These are phyloP conservation scores for Penicillium atrosanguineum DNA, from an alignment of 495 filamentous ascomycete genomes.

Conservation along the genomic window DNA sequence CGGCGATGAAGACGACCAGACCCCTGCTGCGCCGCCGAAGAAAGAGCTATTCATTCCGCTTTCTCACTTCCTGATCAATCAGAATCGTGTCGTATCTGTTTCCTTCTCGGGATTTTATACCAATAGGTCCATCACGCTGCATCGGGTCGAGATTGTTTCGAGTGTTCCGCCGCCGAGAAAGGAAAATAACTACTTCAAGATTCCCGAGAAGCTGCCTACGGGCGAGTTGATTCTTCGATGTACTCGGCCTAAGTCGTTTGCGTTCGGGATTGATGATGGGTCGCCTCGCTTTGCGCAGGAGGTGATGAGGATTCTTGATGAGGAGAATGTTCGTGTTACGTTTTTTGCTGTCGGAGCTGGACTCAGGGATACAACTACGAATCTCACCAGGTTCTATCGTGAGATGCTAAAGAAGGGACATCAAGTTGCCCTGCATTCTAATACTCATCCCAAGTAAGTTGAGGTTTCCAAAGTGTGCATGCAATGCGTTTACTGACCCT, in stretches of 20 bases:
- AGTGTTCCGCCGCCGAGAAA: conserved; percentile 38
- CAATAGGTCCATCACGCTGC: conserved; percentile 48
- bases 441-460: conserved; percentile 64
- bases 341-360: conserved; percentile 76
- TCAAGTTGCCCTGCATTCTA: conserved; percentile 73
- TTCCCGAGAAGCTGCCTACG: conserved; percentile 61
- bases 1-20: not conserved
- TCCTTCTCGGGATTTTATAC: conserved; percentile 69
- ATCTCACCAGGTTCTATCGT: conserved; percentile 61
- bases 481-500: conserved; percentile 2
- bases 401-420: conserved; percentile 66
- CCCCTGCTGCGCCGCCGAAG: conserved; percentile 6
- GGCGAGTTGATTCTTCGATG: conserved; percentile 63
- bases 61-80: conserved; percentile 68
- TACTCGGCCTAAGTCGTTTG: conserved; percentile 70
- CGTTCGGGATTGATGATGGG: conserved; percentile 81
- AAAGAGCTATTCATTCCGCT: conserved; percentile 72
- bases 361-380: conserved; percentile 55
- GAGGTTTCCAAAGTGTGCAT: not conserved
- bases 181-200: conserved; percentile 33
- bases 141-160: conserved; percentile 63
- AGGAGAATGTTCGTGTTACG: conserved; percentile 64
- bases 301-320: conserved; percentile 63
- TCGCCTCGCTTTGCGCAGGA: conserved; percentile 58
- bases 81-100: conserved; percentile 58